phyloP scores from a whole-genome alignment of 148 eudicot species.

The Fagopyrum esculentum region DNA sequence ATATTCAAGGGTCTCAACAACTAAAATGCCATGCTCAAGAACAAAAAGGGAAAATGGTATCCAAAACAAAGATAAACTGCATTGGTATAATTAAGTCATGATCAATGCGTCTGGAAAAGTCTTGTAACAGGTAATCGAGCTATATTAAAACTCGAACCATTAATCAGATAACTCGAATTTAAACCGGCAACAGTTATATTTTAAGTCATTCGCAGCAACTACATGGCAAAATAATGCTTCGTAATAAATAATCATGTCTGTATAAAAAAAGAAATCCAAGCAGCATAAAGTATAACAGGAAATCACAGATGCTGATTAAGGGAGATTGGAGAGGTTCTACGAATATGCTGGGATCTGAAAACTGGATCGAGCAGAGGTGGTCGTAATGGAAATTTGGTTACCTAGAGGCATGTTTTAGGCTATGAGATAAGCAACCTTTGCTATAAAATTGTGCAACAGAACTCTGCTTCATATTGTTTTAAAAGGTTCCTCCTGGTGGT shows the following conservation, averaged over 20 bases:
- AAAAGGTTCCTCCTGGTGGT: neutral
- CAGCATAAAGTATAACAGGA: neutral
- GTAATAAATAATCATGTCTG: neutral
- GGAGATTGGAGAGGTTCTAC: neutral
- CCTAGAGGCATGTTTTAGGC: neutral
- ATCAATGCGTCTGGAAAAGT: too few species aligned
- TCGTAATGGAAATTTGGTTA: neutral
- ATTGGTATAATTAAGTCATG: too few species aligned
- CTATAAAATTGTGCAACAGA: neutral
- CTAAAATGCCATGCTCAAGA: too few species aligned
- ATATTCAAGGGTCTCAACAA: too few species aligned
- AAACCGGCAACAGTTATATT: too few species aligned
- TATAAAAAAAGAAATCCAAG: neutral
- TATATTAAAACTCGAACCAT: too few species aligned
- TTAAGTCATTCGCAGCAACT: neutral
- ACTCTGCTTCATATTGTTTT: neutral
- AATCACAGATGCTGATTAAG: neutral
- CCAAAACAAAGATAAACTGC: too few species aligned
- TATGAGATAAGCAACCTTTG: neutral
- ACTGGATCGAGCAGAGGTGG: neutral
- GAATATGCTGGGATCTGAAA: neutral
- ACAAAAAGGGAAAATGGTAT: too few species aligned
- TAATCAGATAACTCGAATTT: too few species aligned
- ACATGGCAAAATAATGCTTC: neutral
- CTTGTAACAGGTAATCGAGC: too few species aligned